phyloP scores from a whole-genome alignment of 2,329 filamentous ascomycete genomes.

The Trichophyton simii region DNA sequence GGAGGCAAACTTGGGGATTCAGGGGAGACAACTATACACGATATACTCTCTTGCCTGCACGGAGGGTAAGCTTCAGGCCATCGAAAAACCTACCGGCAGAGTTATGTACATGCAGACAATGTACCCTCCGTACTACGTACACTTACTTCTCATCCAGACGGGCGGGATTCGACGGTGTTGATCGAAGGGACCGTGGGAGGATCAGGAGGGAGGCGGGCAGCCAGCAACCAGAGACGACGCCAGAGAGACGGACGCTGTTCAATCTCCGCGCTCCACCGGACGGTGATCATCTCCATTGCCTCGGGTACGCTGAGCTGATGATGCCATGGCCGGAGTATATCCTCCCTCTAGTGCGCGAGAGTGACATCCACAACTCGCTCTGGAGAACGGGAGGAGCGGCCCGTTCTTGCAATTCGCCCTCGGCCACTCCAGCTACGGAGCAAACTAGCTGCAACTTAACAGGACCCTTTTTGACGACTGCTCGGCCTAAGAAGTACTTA shows the following conservation, averaged over 20 bases:
- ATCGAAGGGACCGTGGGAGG: neutral
- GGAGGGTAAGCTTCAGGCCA: neutral
- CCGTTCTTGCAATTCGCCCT: neutral
- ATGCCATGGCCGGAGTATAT: too few species aligned
- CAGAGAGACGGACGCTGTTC: neutral
- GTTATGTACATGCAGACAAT: neutral
- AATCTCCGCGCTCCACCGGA: neutral
- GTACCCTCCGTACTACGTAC: too few species aligned
- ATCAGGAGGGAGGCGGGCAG: neutral
- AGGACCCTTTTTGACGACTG: too few species aligned
- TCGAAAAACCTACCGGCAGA: neutral
- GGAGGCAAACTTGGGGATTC: neutral
- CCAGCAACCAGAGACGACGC: neutral
- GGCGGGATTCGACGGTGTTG: neutral
- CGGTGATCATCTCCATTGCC: neutral
- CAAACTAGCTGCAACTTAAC: neutral
- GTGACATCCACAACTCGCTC: neutral
- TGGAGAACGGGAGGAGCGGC: conserved; percentile 2
- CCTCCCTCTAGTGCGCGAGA: too few species aligned
- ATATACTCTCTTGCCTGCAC: neutral
- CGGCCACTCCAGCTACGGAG: neutral
- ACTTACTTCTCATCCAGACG: neutral
- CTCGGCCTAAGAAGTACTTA: too few species aligned
- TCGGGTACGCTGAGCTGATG: neutral
- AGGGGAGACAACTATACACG: neutral